Conservation (phyloP, 2,329 filamentous ascomycete species). For the Diaporthe citrichinensis region DNA sequence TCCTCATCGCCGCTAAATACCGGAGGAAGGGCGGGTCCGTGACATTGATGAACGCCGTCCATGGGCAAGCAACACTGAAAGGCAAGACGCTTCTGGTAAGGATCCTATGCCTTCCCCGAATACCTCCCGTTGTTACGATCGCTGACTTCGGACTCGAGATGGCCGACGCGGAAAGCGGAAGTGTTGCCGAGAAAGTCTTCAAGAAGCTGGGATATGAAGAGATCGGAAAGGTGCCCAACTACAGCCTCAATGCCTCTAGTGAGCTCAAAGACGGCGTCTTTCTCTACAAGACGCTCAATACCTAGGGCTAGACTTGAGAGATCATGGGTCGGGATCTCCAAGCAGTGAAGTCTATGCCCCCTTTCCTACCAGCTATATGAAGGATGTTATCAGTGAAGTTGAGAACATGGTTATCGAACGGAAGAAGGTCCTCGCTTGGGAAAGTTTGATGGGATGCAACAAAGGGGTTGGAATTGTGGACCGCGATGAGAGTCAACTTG, state of each 20-base stretch:
- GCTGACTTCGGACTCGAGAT: slow-evolving; percentile 52
- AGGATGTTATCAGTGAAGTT: neutral
- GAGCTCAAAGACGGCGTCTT: slow-evolving; percentile 66
- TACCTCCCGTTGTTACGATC: neutral
- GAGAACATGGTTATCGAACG: neutral
- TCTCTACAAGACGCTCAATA: slow-evolving; percentile 70
- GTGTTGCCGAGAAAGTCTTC: slow-evolving; percentile 67
- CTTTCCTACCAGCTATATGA: neutral
- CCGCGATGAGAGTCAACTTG: too few species aligned
- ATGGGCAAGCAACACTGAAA: slow-evolving; percentile 64
- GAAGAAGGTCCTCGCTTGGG: neutral
- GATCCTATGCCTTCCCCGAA: slow-evolving; percentile 35
- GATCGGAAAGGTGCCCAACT: slow-evolving; percentile 68
- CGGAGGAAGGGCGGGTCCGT: slow-evolving; percentile 66
- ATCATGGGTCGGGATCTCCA: neutral
- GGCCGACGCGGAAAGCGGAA: slow-evolving; percentile 67
- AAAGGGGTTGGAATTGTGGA: neutral
- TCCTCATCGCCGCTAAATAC: slow-evolving; percentile 68
- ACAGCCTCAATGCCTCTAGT: slow-evolving; percentile 63
- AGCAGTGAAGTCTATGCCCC: neutral
- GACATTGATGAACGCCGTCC: slow-evolving; percentile 66
- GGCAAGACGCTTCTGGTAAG: slow-evolving; percentile 69
- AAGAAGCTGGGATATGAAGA: slow-evolving; percentile 69
- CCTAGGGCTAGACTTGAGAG: neutral
- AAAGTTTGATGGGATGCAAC: neutral